Evolutionary conservation across 2,329 filamentous ascomycete genomes (phyloP).

Genomic region (Colletotrichum echinochloae): DNA sequence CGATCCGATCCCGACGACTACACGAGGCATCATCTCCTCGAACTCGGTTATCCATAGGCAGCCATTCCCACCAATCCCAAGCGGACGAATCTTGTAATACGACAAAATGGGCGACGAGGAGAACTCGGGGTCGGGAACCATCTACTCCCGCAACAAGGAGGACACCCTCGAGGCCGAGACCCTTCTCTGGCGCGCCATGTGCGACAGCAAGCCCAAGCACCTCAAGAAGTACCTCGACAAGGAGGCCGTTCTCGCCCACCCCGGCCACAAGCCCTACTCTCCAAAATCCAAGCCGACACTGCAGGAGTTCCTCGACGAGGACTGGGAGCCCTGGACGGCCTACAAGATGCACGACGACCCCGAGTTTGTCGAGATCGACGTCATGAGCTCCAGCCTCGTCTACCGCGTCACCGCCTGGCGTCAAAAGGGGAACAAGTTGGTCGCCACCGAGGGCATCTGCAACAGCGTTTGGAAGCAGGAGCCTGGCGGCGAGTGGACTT

Average conservation of each 20-base stretch:
- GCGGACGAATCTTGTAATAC: neutral
- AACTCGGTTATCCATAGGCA: neutral
- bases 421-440: constrained; percentile 46
- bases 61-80: neutral
- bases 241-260: constrained; percentile 49
- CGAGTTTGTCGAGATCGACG: constrained; percentile 53
- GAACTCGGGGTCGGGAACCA: constrained; percentile 40
- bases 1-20: neutral
- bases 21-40: neutral
- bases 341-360: constrained; percentile 52
- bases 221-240: constrained; percentile 51
- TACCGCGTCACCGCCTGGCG: constrained; percentile 51
- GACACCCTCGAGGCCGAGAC: constrained; percentile 51
- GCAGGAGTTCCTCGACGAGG: constrained; percentile 49
- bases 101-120: constrained; percentile 33
- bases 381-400: constrained; percentile 50
- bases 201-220: constrained; percentile 48
- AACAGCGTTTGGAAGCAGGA: constrained; percentile 51
- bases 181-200: constrained; percentile 52
- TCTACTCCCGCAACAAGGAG: constrained; percentile 51
- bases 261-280: constrained; percentile 49
- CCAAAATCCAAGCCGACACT: constrained; percentile 48
- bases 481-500: constrained; percentile 51
- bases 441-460: constrained; percentile 50
- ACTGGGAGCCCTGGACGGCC: constrained; percentile 51